A percentile compares a stretch with the other conserved stretches of the same genome.
phyloP scores from a whole-genome alignment of 169 alveolate species.

The Plasmodium falciparum region DNA sequence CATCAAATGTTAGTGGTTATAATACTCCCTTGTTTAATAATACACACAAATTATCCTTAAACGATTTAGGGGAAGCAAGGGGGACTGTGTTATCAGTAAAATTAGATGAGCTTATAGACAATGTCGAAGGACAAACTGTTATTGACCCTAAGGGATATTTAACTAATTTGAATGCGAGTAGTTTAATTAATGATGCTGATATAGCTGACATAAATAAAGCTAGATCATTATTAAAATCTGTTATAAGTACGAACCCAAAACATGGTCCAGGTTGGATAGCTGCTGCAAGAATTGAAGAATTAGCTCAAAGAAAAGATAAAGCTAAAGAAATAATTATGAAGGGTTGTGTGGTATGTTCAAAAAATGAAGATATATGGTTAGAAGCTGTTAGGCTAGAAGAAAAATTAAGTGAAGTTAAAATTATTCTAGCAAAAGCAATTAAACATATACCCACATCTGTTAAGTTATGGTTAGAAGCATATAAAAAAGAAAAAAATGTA shows the following conservation, averaged over 20 bases:
- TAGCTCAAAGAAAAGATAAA: conserved; percentile 93
- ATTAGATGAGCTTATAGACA: conserved; percentile 94
- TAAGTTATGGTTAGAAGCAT: conserved; percentile 97
- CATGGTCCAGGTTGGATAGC: conserved; percentile 99
- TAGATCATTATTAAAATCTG: conserved; percentile 90
- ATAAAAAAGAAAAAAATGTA: conserved; percentile 92
- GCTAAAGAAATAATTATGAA: conserved; percentile 97
- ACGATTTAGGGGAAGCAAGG: conserved; percentile 95
- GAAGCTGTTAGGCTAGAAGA: conserved; percentile 98
- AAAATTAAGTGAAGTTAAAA: conserved; percentile 93
- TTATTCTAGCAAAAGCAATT: conserved; percentile 95
- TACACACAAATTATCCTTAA: conserved; percentile 76
- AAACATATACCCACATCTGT: conserved; percentile 90
- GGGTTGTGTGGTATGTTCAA: conserved; percentile 97
- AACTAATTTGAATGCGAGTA: conserved; percentile 91
- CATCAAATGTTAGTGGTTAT: conserved; percentile 83
- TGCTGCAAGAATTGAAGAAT: conserved; percentile 98
- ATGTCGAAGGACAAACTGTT: conserved; percentile 95
- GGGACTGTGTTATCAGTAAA: conserved; percentile 94
- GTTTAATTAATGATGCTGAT: conserved; percentile 89
- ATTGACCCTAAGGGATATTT: conserved; percentile 97
- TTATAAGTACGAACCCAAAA: conserved; percentile 95
- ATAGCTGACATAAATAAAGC: conserved; percentile 96
- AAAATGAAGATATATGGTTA: conserved; percentile 98
- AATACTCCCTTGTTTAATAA: conserved; percentile 73